Evolutionary conservation across 495 filamentous ascomycete genomes (phyloP), one percentile per base, ranked within the genome.

Genomic region (Penicillium roqueforti): DNA sequence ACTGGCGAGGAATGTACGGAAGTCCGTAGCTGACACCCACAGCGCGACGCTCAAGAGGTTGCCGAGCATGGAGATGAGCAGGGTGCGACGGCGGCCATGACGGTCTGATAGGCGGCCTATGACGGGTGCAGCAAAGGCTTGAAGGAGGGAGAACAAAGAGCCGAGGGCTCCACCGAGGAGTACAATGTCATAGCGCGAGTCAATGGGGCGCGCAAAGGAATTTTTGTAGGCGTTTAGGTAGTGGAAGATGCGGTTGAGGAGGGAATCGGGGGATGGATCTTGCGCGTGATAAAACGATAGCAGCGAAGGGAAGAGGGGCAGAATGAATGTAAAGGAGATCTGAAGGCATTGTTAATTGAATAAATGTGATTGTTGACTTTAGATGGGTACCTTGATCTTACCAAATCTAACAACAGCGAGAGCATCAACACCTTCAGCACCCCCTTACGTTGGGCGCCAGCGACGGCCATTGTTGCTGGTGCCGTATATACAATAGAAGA

Each of bases 291-390:
- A 99, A 80, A 97, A 97, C 63, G 91, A 83, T 67, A 98, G 84
- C 16, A 98, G 85, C 18, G 88, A 89, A 4, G 93, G 93, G 67
- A 96, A 98, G 39, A 98, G 84, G 1, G 93, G 93, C 5, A 98
- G 87, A 72, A 97, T 97, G 71, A 97, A 93, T n/a, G 95, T 97
- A 68, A 91, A 91, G 31, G 88, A 91, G 57, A 90, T 86, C 87
- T 90, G 55, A 13, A 38, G 11, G n/a, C 13, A n/a, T 22, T 20
- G 34, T 44, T 40, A 50, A 47, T 16, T 36, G 16, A 51, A 28
- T 16, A 36, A 26, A 19, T 20, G 52, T 11, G 31, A 36, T 16
- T 22, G 16, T 3, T 45, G 25, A 16, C 3, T 13, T 42, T 11
- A 45, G 22, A 23, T 34, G 14, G 42, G 13, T 22, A 34, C 10